A percentile compares a stretch with the other conserved stretches of the same genome.
phyloP scores from a whole-genome alignment of 2,329 filamentous ascomycete species.

The Dactylellina drechsleri region DNA sequence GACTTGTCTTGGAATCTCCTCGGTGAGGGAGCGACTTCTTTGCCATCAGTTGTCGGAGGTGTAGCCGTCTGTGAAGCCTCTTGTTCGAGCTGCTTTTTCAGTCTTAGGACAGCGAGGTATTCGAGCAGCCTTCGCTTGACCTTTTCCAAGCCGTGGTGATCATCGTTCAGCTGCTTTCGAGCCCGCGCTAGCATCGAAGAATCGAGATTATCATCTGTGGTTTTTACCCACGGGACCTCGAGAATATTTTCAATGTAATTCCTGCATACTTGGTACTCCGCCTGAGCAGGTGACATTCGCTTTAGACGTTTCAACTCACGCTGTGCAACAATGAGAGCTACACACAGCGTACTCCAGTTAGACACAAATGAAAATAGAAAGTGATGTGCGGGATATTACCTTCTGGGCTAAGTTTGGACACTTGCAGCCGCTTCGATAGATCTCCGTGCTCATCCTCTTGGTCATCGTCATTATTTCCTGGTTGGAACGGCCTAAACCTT shows the following conservation, averaged over 20 bases:
- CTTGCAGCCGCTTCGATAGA: slow-evolving; percentile 84
- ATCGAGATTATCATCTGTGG: slow-evolving; percentile 86
- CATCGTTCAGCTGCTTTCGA: slow-evolving; percentile 89
- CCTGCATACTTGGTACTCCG: slow-evolving; percentile 91
- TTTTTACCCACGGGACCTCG: slow-evolving; percentile 83
- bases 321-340: slow-evolving; percentile 82
- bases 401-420: slow-evolving; percentile 81
- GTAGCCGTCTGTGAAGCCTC: slow-evolving; percentile 67
- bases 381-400: slow-evolving; percentile 60
- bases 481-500: slow-evolving; percentile 60
- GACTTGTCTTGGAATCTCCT: slow-evolving; percentile 91
- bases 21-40: slow-evolving; percentile 63
- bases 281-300: slow-evolving; percentile 96
- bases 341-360: slow-evolving; percentile 10
- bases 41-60: slow-evolving; percentile 73
- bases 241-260: slow-evolving; percentile 85
- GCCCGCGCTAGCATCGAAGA: slow-evolving; percentile 80
- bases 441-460: slow-evolving; percentile 91
- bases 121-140: slow-evolving; percentile 97
- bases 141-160: slow-evolving; percentile 95
- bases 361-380: not conserved
- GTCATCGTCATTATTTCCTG: slow-evolving; percentile 74
- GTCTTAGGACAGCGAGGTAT: slow-evolving; percentile 92
- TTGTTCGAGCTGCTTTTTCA: slow-evolving; percentile 90
- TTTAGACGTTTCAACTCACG: slow-evolving; percentile 86